These are phyloP conservation scores for Chaetothyriales sp. DNA, from an alignment of 2,329 filamentous ascomycete species.

Conservation along the genomic window DNA sequence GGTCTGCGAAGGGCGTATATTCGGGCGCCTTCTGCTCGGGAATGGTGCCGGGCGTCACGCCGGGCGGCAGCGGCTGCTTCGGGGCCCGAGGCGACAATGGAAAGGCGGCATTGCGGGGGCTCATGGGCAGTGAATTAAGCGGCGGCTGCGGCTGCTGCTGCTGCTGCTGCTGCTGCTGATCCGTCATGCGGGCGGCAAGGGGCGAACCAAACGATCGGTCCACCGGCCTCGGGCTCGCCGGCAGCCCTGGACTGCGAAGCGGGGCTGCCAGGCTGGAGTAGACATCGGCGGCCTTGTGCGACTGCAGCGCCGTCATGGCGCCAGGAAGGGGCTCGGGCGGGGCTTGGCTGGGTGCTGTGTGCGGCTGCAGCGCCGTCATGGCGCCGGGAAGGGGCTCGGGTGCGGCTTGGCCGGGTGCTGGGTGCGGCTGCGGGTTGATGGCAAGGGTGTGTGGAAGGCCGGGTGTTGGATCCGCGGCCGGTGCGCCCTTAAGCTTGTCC, in stretches of 20 bases:
- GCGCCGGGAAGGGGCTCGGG: constrained; percentile 24
- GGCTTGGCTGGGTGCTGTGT: not conserved
- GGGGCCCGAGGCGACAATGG: constrained; percentile 60
- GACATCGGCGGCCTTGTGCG: not conserved
- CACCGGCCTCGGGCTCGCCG: constrained; percentile 46
- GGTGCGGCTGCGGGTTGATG: constrained; percentile 1
- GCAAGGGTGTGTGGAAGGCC: constrained; percentile 4
- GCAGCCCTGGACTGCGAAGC: constrained; percentile 49
- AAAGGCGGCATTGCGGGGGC: constrained; percentile 42
- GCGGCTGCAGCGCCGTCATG: constrained; percentile 10
- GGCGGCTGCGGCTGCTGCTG: too few relatives aligned
- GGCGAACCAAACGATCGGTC: constrained; percentile 48
- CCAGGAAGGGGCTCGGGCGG: constrained; percentile 23
- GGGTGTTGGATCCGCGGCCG: constrained; percentile 3
- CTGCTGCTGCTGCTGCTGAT: constrained; percentile 41
- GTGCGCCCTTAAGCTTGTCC: constrained; percentile 30
- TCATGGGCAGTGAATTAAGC: constrained; percentile 52
- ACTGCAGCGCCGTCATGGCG: constrained; percentile 11
- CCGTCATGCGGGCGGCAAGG: not conserved
- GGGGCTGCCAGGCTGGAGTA: constrained; percentile 25
- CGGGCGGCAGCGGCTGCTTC: constrained; percentile 59
- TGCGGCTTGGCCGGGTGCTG: not conserved
- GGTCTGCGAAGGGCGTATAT: constrained; percentile 17
- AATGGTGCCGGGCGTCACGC: constrained; percentile 45
- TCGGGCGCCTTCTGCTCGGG: constrained; percentile 23